Evolutionary conservation across 306 rosid species (phyloP).

Genomic region (Cicer chorassanicum): DNA sequence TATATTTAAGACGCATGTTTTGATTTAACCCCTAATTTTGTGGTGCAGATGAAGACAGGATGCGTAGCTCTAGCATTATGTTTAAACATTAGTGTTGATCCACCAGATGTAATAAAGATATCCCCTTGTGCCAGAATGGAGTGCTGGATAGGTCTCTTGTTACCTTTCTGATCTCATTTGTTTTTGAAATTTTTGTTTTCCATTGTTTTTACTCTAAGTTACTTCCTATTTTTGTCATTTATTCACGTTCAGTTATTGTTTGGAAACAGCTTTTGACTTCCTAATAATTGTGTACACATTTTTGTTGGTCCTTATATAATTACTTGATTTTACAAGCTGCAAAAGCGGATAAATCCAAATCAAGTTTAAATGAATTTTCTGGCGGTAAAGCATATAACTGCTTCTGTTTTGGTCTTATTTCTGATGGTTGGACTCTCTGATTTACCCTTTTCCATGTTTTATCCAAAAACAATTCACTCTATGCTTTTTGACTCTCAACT

Average conservation of each 20-base stretch:
- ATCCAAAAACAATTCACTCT: neutral
- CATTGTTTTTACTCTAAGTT: constrained; percentile 26
- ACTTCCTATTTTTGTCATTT: constrained; percentile 29
- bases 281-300: neutral
- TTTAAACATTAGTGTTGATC: constrained; percentile 96
- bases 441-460: neutral
- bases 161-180: constrained; percentile 43
- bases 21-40: constrained; percentile 54
- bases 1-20: constrained; percentile 38
- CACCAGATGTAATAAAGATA: constrained; percentile 98
- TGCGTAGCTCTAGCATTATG: constrained; percentile 97
- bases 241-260: constrained; percentile 24
- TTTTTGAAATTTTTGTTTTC: constrained; percentile 25
- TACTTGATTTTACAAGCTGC: constrained; percentile 34
- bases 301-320: constrained; percentile 11
- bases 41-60: constrained; percentile 98
- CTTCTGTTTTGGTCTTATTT: constrained; percentile 18
- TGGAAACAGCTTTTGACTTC: constrained; percentile 24
- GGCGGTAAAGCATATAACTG: constrained; percentile 4
- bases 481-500: constrained; percentile 6
- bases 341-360: constrained; percentile 19
- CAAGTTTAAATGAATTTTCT: constrained; percentile 23
- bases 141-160: constrained; percentile 99
- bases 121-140: constrained; percentile 99
- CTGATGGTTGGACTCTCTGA: constrained; percentile 1